Base-by-base conservation (phyloP, 2,329 filamentous ascomycete species). In the Neofusicoccum laricinum region DNA sequence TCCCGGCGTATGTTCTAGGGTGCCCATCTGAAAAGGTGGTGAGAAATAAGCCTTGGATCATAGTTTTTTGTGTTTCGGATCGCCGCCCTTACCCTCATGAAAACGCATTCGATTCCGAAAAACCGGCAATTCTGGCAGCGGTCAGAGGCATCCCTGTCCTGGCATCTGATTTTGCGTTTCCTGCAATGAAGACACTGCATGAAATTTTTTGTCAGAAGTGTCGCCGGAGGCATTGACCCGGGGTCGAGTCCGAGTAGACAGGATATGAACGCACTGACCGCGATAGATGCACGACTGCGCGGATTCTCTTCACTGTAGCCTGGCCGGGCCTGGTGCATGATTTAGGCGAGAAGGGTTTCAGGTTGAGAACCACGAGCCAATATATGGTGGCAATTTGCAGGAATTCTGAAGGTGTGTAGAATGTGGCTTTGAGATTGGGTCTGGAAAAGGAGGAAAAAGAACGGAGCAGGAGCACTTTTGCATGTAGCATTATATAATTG, bases 81-180 rank as follows among this genome's bases (percentile, higher is more conserved):
- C 7, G n/a, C 41, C n/a, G 15, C 4, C 14, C 55, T 36, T 36
- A 59, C 55, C 41, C 55, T 45, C 30, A 15, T n/a, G 55, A 59
- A 59, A 2, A 59, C 17, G 38, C 55, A 59, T 32, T 59, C 55
- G 30, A 46, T 21, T 1, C 55, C 55, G 11, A 21, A 48, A 3
- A 14, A 11, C 10, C 55, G 40, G 55, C 55, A 59, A 8, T 59
- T 45, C 5, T 36, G 25, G 41, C 55, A 59, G 6, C 30, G n/a
- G 40, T 34, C 55, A 12, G 41, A 46, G 30, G n/a, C n/a, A 11
- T 59, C 55, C 6, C 11, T 34, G 30, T 34, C 41, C n/a, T 46
- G n/a, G 30, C 55, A 59, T 21, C 41, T 32, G 8, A 59, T 59
- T n/a, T 59, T 59, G 17, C 55, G 55, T 25, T 59, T 59, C 11